Conservation (phyloP, 2,329 filamentous ascomycete genomes). For the Aspergillus ochraceus region DNA sequence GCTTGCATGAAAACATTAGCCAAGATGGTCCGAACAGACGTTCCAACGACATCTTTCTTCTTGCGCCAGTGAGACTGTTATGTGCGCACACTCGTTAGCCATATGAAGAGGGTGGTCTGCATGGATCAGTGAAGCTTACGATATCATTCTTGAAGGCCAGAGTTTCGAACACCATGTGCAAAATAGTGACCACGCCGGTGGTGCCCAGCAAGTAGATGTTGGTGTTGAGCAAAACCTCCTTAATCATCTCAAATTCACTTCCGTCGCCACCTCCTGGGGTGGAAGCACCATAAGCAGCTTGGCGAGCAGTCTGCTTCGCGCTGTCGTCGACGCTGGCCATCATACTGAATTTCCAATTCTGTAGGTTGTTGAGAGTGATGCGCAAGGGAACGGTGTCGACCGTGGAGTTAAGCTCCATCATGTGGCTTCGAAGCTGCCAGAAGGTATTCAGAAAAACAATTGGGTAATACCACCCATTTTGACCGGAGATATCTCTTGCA, state of each 20-base stretch:
- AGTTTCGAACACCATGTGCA: constrained; percentile 94
- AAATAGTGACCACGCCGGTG: constrained; percentile 78
- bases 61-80: constrained; percentile 82
- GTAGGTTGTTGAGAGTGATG: constrained; percentile 78
- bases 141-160: constrained; percentile 98
- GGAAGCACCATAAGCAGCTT: constrained; percentile 71
- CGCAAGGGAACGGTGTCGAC: constrained; percentile 79
- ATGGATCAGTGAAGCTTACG: constrained; percentile 39
- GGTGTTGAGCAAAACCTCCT: constrained; percentile 90
- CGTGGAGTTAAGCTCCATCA: constrained; percentile 88
- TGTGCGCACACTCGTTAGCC: neutral
- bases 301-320: constrained; percentile 76
- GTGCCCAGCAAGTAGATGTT: constrained; percentile 87
- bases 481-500: constrained; percentile 77
- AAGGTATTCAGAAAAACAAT: constrained; percentile 93
- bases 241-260: constrained; percentile 94
- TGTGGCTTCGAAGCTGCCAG: constrained; percentile 91
- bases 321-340: constrained; percentile 83
- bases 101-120: neutral
- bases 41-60: constrained; percentile 98
- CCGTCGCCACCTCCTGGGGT: constrained; percentile 81
- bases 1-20: constrained; percentile 97
- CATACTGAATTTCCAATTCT: constrained; percentile 86
- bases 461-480: constrained; percentile 92
- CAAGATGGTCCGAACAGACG: constrained; percentile 91